Conservation (phyloP, 768 basidiomycete genomes). For the Zangia roseola region DNA sequence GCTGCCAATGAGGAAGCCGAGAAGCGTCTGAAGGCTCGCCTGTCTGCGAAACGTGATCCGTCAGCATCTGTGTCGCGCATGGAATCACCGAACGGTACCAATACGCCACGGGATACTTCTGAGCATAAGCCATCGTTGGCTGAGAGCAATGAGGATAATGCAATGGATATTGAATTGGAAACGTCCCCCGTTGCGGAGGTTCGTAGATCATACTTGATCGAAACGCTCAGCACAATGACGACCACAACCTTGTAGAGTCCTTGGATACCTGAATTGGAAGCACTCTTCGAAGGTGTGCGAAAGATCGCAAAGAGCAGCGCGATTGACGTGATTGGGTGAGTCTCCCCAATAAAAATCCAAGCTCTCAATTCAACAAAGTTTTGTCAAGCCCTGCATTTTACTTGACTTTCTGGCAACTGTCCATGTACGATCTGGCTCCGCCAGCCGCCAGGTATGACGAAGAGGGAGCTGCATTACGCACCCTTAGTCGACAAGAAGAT, state of each 20-base stretch:
- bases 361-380: slow-evolving; percentile 4
- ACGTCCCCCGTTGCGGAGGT: slow-evolving; percentile 27
- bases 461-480: slow-evolving; percentile 59
- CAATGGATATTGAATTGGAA: slow-evolving; percentile 53
- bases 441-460: slow-evolving; percentile 79
- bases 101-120: slow-evolving; percentile 26
- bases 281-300: slow-evolving; percentile 74
- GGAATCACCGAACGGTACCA: slow-evolving; percentile 54
- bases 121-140: slow-evolving; percentile 25
- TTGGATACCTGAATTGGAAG: slow-evolving; percentile 75
- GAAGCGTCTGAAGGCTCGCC: slow-evolving; percentile 75
- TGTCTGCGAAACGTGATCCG: slow-evolving; percentile 73
- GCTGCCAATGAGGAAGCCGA: slow-evolving; percentile 73
- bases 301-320: slow-evolving; percentile 67
- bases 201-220: slow-evolving; percentile 3
- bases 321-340: slow-evolving; percentile 71
- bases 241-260: slow-evolving; percentile 46
- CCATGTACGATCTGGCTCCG: slow-evolving; percentile 83
- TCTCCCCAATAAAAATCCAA: slow-evolving; percentile 7
- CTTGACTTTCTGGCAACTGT: slow-evolving; percentile 95
- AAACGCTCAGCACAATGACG: slow-evolving; percentile 4
- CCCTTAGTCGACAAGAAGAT: slow-evolving; percentile 69
- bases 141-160: slow-evolving; percentile 42
- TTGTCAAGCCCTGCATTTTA: slow-evolving; percentile 81
- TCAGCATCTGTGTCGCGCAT: slow-evolving; percentile 52